phyloP scores from a whole-genome alignment of 2,329 filamentous ascomycete species.

The Hypocrella siamensis region DNA sequence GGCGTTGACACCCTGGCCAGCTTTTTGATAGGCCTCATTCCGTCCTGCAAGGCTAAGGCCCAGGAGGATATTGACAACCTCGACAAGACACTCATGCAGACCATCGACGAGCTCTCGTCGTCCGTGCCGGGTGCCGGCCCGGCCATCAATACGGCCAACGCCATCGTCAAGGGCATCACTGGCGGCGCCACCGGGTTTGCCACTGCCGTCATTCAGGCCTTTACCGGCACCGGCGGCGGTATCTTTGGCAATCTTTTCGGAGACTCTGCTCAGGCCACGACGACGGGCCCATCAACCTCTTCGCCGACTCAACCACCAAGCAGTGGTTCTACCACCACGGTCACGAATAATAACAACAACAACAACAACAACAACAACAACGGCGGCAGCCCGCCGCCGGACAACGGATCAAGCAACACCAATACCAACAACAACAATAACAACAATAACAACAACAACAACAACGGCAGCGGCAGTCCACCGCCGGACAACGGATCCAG shows the following conservation, averaged over 20 bases:
- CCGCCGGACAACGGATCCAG: not conserved
- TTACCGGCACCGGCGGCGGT: not conserved
- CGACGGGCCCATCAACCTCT: not conserved
- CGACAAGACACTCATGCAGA: not conserved
- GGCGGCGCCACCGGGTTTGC: not conserved
- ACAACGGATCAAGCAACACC: not conserved
- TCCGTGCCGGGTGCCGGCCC: not conserved
- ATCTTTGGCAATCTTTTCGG: not conserved
- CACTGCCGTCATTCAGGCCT: not conserved
- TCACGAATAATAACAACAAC: not conserved
- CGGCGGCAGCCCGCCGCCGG: not conserved
- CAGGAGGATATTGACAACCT: slow-evolving; percentile 2
- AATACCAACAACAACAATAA: not conserved
- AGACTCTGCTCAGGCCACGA: not conserved
- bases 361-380: not conserved
- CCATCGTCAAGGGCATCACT: not conserved
- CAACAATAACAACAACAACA: not conserved
- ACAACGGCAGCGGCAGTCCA: too few species aligned
- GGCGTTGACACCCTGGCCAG: slow-evolving; percentile 8
- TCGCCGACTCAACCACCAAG: not conserved
- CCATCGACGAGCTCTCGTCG: not conserved
- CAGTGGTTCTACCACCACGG: not conserved
- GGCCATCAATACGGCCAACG: not conserved
- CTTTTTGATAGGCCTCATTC: slow-evolving; percentile 6
- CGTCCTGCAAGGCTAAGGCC: slow-evolving; percentile 5